Percentiles rank a stretch among this genome's conserved stretches.
These are phyloP conservation scores for Ganoderma resinaceum DNA, from an alignment of 1,284 basidiomycete genomes.

Conservation along the genomic window DNA sequence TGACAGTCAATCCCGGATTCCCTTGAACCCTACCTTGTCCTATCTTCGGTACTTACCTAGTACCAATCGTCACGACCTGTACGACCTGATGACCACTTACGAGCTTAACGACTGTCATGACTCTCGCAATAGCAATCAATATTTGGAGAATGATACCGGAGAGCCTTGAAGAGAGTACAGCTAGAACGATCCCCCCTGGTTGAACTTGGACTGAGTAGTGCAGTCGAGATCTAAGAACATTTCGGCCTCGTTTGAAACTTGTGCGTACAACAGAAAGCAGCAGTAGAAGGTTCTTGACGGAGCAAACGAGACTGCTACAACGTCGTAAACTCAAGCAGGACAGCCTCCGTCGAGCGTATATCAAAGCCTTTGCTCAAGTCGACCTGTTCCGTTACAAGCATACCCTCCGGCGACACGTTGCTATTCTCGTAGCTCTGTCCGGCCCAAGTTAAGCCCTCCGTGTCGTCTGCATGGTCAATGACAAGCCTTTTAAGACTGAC, in stretches of 20 bases:
- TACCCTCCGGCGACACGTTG: conserved; percentile 54
- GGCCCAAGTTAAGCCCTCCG: conserved; percentile 62
- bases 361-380: conserved; percentile 53
- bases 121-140: not conserved
- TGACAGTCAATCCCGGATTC: not conserved
- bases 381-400: conserved; percentile 43
- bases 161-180: not conserved
- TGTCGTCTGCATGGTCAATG: conserved; percentile 62
- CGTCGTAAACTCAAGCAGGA: conserved; percentile 46
- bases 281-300: too few relatives aligned
- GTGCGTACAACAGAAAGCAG: not conserved
- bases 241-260: not conserved
- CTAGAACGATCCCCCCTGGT: too few relatives aligned
- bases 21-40: not conserved
- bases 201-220: not conserved
- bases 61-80: not conserved
- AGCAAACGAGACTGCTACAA: not conserved
- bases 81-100: not conserved
- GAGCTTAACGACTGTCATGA: not conserved
- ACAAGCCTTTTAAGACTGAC: conserved; percentile 21
- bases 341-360: conserved; percentile 61
- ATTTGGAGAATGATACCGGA: not conserved
- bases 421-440: conserved; percentile 69
- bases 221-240: not conserved
- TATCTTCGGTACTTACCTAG: not conserved